These are phyloP conservation scores for Vitis rotundifolia DNA, from an alignment of 164 flowering plant genomes.

Conservation along the genomic window DNA sequence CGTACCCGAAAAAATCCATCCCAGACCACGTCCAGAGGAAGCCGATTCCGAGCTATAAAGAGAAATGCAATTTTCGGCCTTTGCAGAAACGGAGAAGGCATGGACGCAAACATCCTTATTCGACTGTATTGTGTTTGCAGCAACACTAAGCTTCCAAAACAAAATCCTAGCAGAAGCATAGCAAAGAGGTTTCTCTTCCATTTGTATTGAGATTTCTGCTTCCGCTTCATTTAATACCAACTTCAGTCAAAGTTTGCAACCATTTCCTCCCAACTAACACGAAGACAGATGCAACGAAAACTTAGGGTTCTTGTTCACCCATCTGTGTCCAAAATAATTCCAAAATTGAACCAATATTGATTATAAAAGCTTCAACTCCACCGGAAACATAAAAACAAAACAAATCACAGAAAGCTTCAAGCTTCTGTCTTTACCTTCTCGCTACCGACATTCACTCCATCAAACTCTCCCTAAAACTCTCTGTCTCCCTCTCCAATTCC, in stretches of 20 bases:
- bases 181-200: slow-evolving; percentile 62
- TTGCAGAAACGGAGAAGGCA: slow-evolving; percentile 34
- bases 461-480: too few species aligned
- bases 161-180: slow-evolving; percentile 42
- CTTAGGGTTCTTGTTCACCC: too few species aligned
- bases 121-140: slow-evolving; percentile 51
- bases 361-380: too few species aligned
- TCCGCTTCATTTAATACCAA: slow-evolving; percentile 37
- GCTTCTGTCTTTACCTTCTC: too few species aligned
- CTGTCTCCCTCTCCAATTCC: too few species aligned
- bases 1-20: slow-evolving; percentile 81
- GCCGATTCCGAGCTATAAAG: slow-evolving; percentile 87
- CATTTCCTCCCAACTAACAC: slow-evolving; percentile 3
- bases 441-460: too few species aligned
- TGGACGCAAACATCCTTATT: slow-evolving; percentile 32
- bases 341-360: too few species aligned
- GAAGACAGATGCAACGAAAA: too few species aligned
- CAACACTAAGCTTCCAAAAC: slow-evolving; percentile 54
- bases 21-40: slow-evolving; percentile 84
- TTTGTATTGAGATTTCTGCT: slow-evolving; percentile 40
- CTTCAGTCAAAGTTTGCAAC: not conserved
- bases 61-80: slow-evolving; percentile 78
- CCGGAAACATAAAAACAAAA: too few species aligned
- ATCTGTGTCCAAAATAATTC: too few species aligned
- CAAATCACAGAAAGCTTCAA: too few species aligned